Evolutionary conservation across 495 filamentous ascomycete genomes (phyloP).

Genomic region (Neurospora pannonica): DNA sequence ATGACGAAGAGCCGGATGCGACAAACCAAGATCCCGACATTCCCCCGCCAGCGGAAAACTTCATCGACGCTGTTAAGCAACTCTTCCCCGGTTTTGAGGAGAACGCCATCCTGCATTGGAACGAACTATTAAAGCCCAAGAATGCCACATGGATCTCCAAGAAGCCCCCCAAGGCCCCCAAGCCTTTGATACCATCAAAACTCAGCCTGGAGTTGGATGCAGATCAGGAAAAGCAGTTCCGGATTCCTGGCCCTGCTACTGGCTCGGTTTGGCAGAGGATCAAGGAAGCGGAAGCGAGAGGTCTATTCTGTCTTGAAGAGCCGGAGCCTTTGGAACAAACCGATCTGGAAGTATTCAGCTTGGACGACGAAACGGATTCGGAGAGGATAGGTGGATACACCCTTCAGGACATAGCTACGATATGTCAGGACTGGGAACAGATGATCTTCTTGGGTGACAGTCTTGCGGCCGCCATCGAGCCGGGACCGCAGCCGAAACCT

Average conservation of each 20-base stretch:
- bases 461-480: constrained; percentile 7
- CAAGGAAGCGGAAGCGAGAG: constrained; percentile 46
- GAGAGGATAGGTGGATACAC: constrained; percentile 60
- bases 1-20: constrained; percentile 25
- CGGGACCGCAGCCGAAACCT: constrained; percentile 9
- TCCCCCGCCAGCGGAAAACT: constrained; percentile 51
- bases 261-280: constrained; percentile 37
- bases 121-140: constrained; percentile 64
- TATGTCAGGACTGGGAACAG: constrained; percentile 76
- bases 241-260: constrained; percentile 45
- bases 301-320: constrained; percentile 50
- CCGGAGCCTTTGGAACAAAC: constrained; percentile 38
- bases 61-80: constrained; percentile 57
- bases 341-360: constrained; percentile 46
- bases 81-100: constrained; percentile 63
- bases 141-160: constrained; percentile 62
- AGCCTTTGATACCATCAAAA: constrained; percentile 74
- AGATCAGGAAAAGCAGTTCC: constrained; percentile 76
- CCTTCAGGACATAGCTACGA: constrained; percentile 63
- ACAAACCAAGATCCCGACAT: constrained; percentile 38
- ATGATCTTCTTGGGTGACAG: constrained; percentile 34
- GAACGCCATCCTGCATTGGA: constrained; percentile 55
- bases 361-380: constrained; percentile 46
- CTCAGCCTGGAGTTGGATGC: constrained; percentile 70
- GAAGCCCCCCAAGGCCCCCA: constrained; percentile 63